phyloP scores from a whole-genome alignment of 495 filamentous ascomycete genomes.

The Penicillium ucsense region DNA sequence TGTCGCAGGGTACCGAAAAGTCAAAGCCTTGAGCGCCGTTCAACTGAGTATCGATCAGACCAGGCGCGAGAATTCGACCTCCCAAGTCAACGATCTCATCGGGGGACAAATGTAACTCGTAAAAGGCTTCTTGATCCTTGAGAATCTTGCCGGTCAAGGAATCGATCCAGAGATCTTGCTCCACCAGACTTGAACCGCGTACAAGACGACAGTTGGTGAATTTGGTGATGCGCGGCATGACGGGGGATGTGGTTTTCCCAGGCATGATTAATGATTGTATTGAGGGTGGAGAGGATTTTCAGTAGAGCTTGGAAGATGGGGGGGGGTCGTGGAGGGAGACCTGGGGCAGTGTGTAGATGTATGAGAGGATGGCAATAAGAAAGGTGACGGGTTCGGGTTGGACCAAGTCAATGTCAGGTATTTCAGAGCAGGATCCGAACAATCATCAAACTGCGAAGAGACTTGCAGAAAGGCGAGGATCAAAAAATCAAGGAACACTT shows the following conservation, averaged over 20 bases:
- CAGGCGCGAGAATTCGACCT: slow-evolving; percentile 71
- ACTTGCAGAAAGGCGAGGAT: too few species aligned
- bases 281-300: neutral
- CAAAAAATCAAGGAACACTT: too few species aligned
- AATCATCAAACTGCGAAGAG: too few species aligned
- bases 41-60: slow-evolving; percentile 76
- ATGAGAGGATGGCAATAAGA: too few species aligned
- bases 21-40: slow-evolving; percentile 84
- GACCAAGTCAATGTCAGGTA: too few species aligned
- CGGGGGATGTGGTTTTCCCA: slow-evolving; percentile 22
- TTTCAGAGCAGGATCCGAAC: too few species aligned
- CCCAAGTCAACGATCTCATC: slow-evolving; percentile 56
- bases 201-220: slow-evolving; percentile 74
- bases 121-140: slow-evolving; percentile 63
- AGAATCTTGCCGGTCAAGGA: slow-evolving; percentile 68
- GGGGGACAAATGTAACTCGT: slow-evolving; percentile 48
- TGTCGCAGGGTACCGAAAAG: slow-evolving; percentile 64
- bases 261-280: slow-evolving; percentile 18
- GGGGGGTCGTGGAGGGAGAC: neutral
- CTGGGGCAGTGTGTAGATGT: too few species aligned
- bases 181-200: slow-evolving; percentile 49
- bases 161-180: slow-evolving; percentile 72
- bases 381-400: too few species aligned
- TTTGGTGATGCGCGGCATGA: slow-evolving; percentile 53
- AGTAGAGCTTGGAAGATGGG: neutral